A percentile compares a stretch with the other conserved stretches of the same genome.
Evolutionary conservation across 2,329 filamentous ascomycete species (phyloP).

Genomic region (Monosporascus cannonballus): DNA sequence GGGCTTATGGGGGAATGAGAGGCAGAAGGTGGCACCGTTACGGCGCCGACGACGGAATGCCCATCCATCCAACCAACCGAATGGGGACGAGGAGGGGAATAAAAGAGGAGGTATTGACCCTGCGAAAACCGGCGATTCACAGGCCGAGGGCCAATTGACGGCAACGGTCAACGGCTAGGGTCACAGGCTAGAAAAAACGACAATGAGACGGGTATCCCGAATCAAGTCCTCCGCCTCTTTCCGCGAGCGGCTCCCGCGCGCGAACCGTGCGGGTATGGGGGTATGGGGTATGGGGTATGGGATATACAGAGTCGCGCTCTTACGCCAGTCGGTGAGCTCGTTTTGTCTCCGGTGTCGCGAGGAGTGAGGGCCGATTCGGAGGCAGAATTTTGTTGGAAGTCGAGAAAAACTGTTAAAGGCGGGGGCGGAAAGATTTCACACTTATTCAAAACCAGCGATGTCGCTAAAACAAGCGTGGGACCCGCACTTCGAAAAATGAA

Average conservation of each 20-base stretch:
- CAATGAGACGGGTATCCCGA: background rate
- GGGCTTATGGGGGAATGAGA: constrained; percentile 35
- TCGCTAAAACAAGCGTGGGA: background rate
- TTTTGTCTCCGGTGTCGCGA: background rate
- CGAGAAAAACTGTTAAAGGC: background rate
- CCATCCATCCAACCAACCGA: constrained; percentile 40
- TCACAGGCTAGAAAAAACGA: background rate
- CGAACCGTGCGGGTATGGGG: background rate
- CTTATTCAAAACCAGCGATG: background rate
- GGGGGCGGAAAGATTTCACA: background rate
- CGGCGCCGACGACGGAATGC: constrained; percentile 36
- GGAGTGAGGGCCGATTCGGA: background rate
- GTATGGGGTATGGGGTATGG: background rate
- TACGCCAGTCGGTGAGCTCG: background rate
- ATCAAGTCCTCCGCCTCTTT: background rate
- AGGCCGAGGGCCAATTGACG: constrained; percentile 2
- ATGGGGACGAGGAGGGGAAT: constrained; percentile 1
- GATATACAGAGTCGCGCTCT: background rate
- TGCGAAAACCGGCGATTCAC: constrained; percentile 14
- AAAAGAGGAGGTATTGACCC: constrained; percentile 12
- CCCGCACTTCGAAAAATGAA: background rate
- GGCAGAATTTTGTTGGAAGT: background rate
- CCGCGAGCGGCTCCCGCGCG: background rate
- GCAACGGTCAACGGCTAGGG: background rate
- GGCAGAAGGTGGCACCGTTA: constrained; percentile 35